A percentile compares a stretch with the other conserved stretches of the same genome.
Evolutionary conservation across 257 asterid genomes (phyloP).

Genomic region (Agastache rugosa): DNA sequence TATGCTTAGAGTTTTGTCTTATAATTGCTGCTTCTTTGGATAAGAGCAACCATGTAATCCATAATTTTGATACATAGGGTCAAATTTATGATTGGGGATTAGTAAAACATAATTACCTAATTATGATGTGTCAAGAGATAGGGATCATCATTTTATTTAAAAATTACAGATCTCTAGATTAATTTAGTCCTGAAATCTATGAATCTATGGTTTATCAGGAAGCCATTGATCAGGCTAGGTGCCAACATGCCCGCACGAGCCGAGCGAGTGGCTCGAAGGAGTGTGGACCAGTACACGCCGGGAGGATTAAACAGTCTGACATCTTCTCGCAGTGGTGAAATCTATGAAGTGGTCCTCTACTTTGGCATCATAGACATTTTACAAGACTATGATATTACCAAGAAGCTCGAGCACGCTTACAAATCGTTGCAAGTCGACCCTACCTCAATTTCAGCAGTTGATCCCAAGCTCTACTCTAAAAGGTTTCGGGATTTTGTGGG

Average conservation of each 20-base stretch:
- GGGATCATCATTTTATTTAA: neutral
- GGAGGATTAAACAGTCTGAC: slow-evolving; percentile 56
- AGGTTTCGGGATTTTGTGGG: slow-evolving; percentile 88
- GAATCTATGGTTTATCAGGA: slow-evolving; percentile 48
- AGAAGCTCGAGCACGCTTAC: slow-evolving; percentile 95
- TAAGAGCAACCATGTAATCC: neutral
- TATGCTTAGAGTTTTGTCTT: slow-evolving; percentile 34
- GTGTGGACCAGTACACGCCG: slow-evolving; percentile 69
- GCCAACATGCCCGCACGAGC: slow-evolving; percentile 99
- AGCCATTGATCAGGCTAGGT: slow-evolving; percentile 81
- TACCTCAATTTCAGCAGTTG: slow-evolving; percentile 90
- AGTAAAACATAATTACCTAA: neutral
- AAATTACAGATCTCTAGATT: neutral
- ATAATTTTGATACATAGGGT: slow-evolving; percentile 18
- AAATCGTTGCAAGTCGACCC: slow-evolving; percentile 91
- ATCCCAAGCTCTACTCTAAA: slow-evolving; percentile 85
- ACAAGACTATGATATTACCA: slow-evolving; percentile 93
- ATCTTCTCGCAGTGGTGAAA: slow-evolving; percentile 62
- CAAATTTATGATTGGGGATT: neutral
- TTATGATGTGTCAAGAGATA: neutral
- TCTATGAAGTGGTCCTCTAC: slow-evolving; percentile 78
- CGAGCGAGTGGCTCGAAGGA: slow-evolving; percentile 74
- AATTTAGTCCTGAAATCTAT: neutral
- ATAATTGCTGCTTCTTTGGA: slow-evolving; percentile 23
- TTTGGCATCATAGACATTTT: slow-evolving; percentile 92